Base-by-base conservation (phyloP, 495 filamentous ascomycete genomes). In the Clohesyomyces aquaticus region DNA sequence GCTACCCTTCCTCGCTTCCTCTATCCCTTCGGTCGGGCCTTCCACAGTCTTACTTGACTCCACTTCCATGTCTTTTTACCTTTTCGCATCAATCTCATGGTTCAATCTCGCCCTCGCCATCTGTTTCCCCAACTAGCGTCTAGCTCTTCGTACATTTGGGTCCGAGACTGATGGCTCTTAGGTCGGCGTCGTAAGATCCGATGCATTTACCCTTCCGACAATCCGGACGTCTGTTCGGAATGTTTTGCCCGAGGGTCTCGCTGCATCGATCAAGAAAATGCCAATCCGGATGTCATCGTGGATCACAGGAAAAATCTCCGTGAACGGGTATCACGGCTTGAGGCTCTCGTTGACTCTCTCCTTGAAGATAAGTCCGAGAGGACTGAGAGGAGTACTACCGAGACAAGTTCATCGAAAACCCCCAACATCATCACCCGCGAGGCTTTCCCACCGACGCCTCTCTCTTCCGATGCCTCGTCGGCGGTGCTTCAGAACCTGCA, bases 251-350 rank as follows among this genome's bases (percentile, higher is more conserved):
- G 70, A 1, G 72, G 72, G 0, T 71, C 70, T 4, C 55, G 65
- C 41, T 74, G 72, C 54, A 61, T 74, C 19, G 70, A 72, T 45
- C 72, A 74, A 66, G 70, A 74, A 47, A 67, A 74, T 59, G 70
- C 68, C 22, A 57, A 59, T 43, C 61, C 61, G 16, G 68, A 72
- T 59, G 53, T 68, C 55, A 43, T 72, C 19, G 59, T 74, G 18
- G 72, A 74, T 43, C 67, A 74, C 18, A 69, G 72, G 54, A 74
- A 74, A 63, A 74, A 74, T 59, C 70, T 74, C n/a, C 59, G 72
- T 11, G 72, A 74, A 55, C 52, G 72, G 23, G 72, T 74, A 1
- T 72, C 72, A n/a, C 63, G 67, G 11, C 52, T 74, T 19, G 72
- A 74, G 54, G 63, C 72, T 14, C 56, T 74, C 32, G 63, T 74